Evolutionary conservation across 78 protist species (phyloP).

Genomic region (Planoprotostelium fungivorum): DNA sequence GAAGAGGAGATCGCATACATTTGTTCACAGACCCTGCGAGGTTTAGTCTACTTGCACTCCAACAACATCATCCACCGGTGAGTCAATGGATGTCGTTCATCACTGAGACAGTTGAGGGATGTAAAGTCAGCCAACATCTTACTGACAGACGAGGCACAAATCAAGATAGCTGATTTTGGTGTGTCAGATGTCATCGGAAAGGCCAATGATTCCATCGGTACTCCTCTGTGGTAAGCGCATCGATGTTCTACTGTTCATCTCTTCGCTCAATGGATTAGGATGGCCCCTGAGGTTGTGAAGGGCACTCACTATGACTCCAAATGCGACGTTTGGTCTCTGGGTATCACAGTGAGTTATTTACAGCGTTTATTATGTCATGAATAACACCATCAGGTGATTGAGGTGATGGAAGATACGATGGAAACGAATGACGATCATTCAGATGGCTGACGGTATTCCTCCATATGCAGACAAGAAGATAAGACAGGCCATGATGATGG

Average conservation of each 20-base stretch:
- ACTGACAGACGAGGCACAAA: slow-evolving; percentile 56
- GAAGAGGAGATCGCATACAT: slow-evolving; percentile 43
- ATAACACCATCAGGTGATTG: not conserved
- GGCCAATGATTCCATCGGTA: slow-evolving; percentile 52
- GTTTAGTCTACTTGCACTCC: slow-evolving; percentile 33
- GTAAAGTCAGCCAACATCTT: slow-evolving; percentile 82
- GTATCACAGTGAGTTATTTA: slow-evolving; percentile 50
- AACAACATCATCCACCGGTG: slow-evolving; percentile 45
- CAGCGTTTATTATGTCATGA: not conserved
- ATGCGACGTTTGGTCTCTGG: slow-evolving; percentile 94
- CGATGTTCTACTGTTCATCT: not conserved
- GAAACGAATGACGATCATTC: no score
- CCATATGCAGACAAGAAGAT: slow-evolving; percentile 22
- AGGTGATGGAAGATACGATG: not conserved
- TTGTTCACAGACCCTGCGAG: slow-evolving; percentile 24
- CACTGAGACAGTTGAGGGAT: not conserved
- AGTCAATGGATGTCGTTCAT: not conserved
- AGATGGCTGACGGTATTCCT: not conserved
- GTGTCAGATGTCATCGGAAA: slow-evolving; percentile 68
- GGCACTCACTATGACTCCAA: slow-evolving; percentile 26
- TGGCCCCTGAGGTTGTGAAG: slow-evolving; percentile 92
- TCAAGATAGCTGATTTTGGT: slow-evolving; percentile 93
- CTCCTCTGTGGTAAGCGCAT: slow-evolving; percentile 23
- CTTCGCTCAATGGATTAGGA: slow-evolving; percentile 84
- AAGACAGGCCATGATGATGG: slow-evolving; percentile 50